Evolutionary conservation across 164 flowering plant species (phyloP).

Genomic region (Paratinospora sagittata): DNA sequence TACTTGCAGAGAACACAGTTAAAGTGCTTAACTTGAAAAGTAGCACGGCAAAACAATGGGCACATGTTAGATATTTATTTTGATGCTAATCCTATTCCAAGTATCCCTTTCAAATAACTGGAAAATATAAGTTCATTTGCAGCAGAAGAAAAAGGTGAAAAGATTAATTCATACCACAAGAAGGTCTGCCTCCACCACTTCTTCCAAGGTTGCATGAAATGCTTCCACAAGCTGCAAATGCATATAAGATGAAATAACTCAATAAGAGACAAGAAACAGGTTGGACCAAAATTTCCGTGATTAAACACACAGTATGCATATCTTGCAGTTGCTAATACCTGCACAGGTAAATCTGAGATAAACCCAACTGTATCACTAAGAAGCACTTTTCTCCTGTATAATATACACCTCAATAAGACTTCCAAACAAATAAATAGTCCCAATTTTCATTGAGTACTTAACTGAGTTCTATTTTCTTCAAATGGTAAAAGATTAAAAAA

Average conservation of each 20-base stretch:
- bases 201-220: slow-evolving; percentile 96
- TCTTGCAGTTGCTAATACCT: slow-evolving; percentile 38
- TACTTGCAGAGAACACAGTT: too few relatives aligned
- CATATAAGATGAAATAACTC: neutral
- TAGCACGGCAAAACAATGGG: too few relatives aligned
- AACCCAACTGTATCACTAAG: slow-evolving; percentile 97
- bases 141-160: neutral
- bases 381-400: slow-evolving; percentile 77
- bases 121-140: neutral
- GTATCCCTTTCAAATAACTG: too few relatives aligned
- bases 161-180: slow-evolving; percentile 61
- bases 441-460: neutral
- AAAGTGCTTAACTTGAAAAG: too few relatives aligned
- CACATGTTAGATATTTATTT: too few relatives aligned
- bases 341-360: slow-evolving; percentile 93
- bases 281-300: neutral
- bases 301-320: neutral
- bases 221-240: slow-evolving; percentile 80
- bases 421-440: neutral
- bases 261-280: slow-evolving; percentile 6
- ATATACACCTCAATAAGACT: slow-evolving; percentile 3
- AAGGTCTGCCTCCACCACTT: slow-evolving; percentile 93
- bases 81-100: too few relatives aligned
- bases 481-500: neutral
- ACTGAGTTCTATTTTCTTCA: neutral